Conservation (phyloP, 805 yeast genomes). For the Maudiozyma pseudohumilis region DNA sequence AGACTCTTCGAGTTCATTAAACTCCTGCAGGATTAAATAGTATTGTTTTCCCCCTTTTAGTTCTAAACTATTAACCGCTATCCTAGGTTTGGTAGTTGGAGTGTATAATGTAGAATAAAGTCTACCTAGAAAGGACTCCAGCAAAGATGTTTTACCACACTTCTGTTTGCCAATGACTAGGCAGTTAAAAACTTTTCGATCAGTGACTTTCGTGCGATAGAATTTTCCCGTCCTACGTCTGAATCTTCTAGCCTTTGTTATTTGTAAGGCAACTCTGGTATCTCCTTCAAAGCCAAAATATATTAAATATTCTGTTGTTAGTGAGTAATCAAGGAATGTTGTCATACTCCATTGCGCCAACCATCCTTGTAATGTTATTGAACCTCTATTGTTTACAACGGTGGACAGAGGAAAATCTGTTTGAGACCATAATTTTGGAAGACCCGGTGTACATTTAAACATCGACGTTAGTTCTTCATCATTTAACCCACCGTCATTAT, state of each 20-base stretch:
- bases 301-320: constrained; percentile 81
- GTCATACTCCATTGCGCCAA: constrained; percentile 98
- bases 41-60: constrained; percentile 92
- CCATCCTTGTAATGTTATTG: constrained; percentile 95
- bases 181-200: constrained; percentile 88
- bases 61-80: constrained; percentile 89
- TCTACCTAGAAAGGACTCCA: constrained; percentile 74
- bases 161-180: constrained; percentile 76
- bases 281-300: constrained; percentile 74
- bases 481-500: constrained; percentile 91
- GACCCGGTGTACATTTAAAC: constrained; percentile 87
- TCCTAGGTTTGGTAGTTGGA: constrained; percentile 72
- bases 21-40: constrained; percentile 80
- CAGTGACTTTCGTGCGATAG: constrained; percentile 61
- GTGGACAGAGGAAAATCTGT: constrained; percentile 79
- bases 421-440: constrained; percentile 80
- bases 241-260: constrained; percentile 70
- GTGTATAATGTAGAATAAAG: constrained; percentile 59
- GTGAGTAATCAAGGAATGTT: constrained; percentile 72
- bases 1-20: constrained; percentile 69
- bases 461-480: constrained; percentile 57
- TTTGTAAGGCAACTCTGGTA: constrained; percentile 48
- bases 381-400: constrained; percentile 82
- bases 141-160: constrained; percentile 77
- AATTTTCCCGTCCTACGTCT: constrained; percentile 55